phyloP scores from a whole-genome alignment of 1,139 yeast species.

The Blastobotrys capitulatus region DNA sequence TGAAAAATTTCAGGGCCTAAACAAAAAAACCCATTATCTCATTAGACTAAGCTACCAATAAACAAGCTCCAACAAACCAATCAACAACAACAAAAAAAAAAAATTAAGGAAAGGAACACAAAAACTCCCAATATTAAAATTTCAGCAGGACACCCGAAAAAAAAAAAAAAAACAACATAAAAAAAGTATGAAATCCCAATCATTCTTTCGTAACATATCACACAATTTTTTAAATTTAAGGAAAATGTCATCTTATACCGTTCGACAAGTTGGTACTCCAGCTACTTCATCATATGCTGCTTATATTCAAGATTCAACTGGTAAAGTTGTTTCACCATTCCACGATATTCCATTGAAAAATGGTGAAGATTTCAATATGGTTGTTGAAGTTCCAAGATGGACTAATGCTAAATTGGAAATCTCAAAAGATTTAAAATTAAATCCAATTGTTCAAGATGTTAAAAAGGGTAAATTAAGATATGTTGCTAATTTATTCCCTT shows the following conservation, averaged over 20 bases:
- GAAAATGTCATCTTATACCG: constrained; percentile 8
- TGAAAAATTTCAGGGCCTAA: no score
- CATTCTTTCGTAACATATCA: no score
- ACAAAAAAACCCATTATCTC: no score
- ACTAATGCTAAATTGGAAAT: constrained; percentile 85
- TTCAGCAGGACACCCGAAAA: no score
- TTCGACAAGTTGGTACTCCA: constrained; percentile 74
- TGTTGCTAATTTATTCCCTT: constrained; percentile 84
- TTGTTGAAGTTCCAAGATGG: constrained; percentile 92
- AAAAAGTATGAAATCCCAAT: no score
- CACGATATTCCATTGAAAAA: constrained; percentile 79
- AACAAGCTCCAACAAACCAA: no score
- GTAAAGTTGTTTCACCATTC: constrained; percentile 59
- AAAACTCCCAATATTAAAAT: no score
- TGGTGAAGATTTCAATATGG: constrained; percentile 50
- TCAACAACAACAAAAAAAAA: no score
- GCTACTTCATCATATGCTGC: constrained; percentile 79
- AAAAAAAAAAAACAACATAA: no score
- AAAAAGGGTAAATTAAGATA: constrained; percentile 80
- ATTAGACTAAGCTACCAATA: no score
- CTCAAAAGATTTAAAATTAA: constrained; percentile 56
- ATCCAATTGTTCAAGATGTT: constrained; percentile 82
- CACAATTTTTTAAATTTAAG: not conserved
- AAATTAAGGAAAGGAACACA: no score
- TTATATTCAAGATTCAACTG: constrained; percentile 38